Evolutionary conservation across 2,329 filamentous ascomycete species (phyloP).

Genomic region (Sclerotinia glacialis): DNA sequence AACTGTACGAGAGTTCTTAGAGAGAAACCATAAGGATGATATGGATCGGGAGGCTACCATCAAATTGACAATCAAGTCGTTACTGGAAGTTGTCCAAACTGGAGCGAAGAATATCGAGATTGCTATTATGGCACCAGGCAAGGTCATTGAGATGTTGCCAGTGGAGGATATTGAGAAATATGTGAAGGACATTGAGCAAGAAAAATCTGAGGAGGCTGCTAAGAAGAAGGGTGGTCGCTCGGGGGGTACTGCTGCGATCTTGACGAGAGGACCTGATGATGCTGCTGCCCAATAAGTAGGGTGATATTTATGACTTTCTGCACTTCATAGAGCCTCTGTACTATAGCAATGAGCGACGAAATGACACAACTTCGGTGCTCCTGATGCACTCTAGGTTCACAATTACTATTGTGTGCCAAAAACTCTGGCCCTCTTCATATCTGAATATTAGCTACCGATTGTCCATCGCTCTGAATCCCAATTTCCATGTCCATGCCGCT

Average conservation of each 20-base stretch:
- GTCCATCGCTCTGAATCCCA: not conserved
- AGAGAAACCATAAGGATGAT: slow-evolving; percentile 97
- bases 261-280: slow-evolving; percentile 58
- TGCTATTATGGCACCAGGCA: slow-evolving; percentile 92
- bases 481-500: slow-evolving; percentile 32
- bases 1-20: slow-evolving; percentile 96
- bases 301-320: slow-evolving; percentile 26
- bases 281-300: slow-evolving; percentile 28
- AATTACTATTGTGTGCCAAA: not conserved
- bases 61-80: slow-evolving; percentile 94
- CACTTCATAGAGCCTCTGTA: slow-evolving; percentile 38
- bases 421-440: not conserved
- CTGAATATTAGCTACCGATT: slow-evolving; percentile 14
- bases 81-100: slow-evolving; percentile 96
- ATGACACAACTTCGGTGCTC: slow-evolving; percentile 18
- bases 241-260: slow-evolving; percentile 69
- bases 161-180: slow-evolving; percentile 95
- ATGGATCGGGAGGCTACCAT: slow-evolving; percentile 97
- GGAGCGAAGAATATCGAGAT: slow-evolving; percentile 99
- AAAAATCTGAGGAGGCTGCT: slow-evolving; percentile 97
- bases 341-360: slow-evolving; percentile 40
- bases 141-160: slow-evolving; percentile 87
- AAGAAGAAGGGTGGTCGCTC: slow-evolving; percentile 88
- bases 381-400: slow-evolving; percentile 7
- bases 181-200: slow-evolving; percentile 98